phyloP scores from a whole-genome alignment of 768 basidiomycete species.

The Botryobasidium botryosum region DNA sequence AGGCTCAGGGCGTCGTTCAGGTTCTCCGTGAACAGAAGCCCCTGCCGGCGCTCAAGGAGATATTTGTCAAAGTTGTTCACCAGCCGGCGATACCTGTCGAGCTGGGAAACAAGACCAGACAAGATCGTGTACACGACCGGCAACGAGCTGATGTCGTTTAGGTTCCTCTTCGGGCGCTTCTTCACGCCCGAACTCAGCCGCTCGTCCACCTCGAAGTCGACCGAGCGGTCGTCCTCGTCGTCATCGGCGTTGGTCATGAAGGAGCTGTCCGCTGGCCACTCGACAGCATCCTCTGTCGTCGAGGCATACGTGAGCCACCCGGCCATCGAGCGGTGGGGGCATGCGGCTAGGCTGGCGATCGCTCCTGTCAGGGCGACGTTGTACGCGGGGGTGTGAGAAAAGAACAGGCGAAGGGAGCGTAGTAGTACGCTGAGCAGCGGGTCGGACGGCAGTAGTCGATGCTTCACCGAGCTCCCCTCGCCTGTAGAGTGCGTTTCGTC shows the following conservation, averaged over 20 bases:
- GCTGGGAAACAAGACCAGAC: constrained; percentile 59
- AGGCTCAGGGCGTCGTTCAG: constrained; percentile 74
- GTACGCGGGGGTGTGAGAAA: constrained; percentile 67
- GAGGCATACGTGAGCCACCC: constrained; percentile 72
- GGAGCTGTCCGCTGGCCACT: constrained; percentile 3
- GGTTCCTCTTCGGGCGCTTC: constrained; percentile 7
- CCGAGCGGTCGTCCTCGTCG: constrained; percentile 64
- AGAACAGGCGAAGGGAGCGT: constrained; percentile 57
- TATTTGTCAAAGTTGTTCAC: constrained; percentile 73
- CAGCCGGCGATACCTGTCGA: constrained; percentile 59
- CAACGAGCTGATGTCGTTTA: constrained; percentile 46
- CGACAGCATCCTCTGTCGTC: constrained; percentile 21
- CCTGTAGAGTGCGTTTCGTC: constrained; percentile 15
- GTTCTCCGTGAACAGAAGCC: constrained; percentile 82
- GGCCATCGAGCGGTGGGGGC: constrained; percentile 68
- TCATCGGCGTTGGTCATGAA: constrained; percentile 21
- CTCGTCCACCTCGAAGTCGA: constrained; percentile 59
- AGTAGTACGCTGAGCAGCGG: constrained; percentile 55
- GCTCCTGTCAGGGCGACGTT: constrained; percentile 81
- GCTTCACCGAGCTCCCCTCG: constrained; percentile 26
- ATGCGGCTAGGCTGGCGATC: constrained; percentile 62
- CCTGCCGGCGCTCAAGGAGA: constrained; percentile 71
- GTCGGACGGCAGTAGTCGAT: constrained; percentile 65
- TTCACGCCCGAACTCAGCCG: constrained; percentile 32
- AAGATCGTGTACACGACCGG: constrained; percentile 73